phyloP scores from a whole-genome alignment of 78 protist genomes.

The Polysphondylium violaceum region DNA sequence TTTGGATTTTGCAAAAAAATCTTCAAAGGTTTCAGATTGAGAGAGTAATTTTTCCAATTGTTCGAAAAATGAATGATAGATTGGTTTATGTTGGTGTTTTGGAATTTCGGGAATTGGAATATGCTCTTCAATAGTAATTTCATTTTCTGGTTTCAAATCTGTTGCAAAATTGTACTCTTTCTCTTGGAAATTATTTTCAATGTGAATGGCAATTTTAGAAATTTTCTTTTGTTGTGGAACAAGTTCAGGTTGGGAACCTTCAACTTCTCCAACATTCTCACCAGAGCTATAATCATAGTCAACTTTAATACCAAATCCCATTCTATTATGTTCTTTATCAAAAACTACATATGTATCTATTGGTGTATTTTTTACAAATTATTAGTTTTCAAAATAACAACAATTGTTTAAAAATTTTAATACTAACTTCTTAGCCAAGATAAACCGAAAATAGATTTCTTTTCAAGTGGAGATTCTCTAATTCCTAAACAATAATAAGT shows the following conservation, averaged over 20 bases:
- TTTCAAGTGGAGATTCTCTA: conserved; percentile 36
- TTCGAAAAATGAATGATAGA: no score
- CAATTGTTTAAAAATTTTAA: not conserved
- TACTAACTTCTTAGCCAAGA: conserved; percentile 78
- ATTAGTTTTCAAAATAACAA: not conserved
- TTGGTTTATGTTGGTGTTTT: no score
- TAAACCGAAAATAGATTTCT: conserved; percentile 48
- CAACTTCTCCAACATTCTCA: not conserved
- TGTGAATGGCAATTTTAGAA: not conserved
- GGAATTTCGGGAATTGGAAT: no score
- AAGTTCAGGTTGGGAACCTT: not conserved
- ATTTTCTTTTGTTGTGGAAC: not conserved
- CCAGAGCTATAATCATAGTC: not conserved
- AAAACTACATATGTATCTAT: conserved; percentile 53
- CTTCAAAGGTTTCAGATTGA: no score
- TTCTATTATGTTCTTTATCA: conserved; percentile 77
- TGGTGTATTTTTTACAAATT: not conserved
- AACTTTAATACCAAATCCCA: conserved; percentile 50
- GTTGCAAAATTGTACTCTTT: not conserved
- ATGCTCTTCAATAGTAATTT: no score
- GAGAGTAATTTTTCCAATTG: no score
- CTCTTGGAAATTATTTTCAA: not conserved
- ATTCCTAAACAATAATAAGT: conserved; percentile 52
- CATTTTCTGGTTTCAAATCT: not conserved
- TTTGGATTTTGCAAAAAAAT: no score